phyloP scores from a whole-genome alignment of 768 basidiomycete genomes.

The Ramaria sp. region DNA sequence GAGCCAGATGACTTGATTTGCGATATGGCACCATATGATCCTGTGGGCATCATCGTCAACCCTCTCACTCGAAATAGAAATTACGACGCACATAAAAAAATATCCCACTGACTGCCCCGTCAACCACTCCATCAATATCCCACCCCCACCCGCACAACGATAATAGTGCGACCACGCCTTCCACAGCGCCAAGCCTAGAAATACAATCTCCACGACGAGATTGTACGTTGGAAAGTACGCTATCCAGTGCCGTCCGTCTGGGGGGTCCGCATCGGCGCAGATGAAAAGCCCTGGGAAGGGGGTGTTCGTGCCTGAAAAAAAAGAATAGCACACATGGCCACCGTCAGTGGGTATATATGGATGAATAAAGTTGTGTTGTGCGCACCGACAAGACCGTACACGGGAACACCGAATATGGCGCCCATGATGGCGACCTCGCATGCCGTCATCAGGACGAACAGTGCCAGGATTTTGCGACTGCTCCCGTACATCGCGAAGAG shows the following conservation, averaged over 20 bases:
- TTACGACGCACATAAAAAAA: too few relatives aligned
- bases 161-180: slow-evolving; percentile 22
- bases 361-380: too few relatives aligned
- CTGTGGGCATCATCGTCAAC: too few relatives aligned
- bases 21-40: slow-evolving; percentile 24
- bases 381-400: slow-evolving; percentile 18
- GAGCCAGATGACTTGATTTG: slow-evolving; percentile 25
- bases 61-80: too few relatives aligned
- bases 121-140: slow-evolving; percentile 21
- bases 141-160: slow-evolving; percentile 13
- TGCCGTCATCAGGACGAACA: slow-evolving; percentile 15
- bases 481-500: neutral
- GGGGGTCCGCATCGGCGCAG: slow-evolving; percentile 26
- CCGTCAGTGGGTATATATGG: neutral
- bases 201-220: slow-evolving; percentile 20
- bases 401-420: slow-evolving; percentile 21
- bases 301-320: slow-evolving; percentile 20
- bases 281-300: slow-evolving; percentile 23
- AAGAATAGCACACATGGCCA: neutral
- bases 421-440: slow-evolving; percentile 21
- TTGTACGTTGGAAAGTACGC: slow-evolving; percentile 23
- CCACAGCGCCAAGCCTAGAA: slow-evolving; percentile 21
- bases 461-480: neutral
- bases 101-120: slow-evolving; percentile 19
- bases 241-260: slow-evolving; percentile 19